phyloP scores from a whole-genome alignment of 768 basidiomycete species.

The Rhodosporidiobolus odoratus region DNA sequence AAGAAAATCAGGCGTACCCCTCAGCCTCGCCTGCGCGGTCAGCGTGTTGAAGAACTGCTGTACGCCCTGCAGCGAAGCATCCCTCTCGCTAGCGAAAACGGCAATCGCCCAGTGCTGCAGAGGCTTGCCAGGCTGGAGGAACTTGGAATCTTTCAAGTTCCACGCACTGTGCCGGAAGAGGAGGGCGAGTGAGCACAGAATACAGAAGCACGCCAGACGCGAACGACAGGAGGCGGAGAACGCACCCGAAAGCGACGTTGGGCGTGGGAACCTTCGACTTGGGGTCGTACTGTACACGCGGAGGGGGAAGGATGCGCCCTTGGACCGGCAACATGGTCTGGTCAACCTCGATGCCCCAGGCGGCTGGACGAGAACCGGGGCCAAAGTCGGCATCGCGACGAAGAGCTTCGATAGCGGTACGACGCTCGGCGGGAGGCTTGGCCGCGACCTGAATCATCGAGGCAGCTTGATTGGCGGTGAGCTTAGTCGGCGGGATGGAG shows the following conservation, averaged over 20 bases:
- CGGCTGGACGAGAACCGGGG: slow-evolving; percentile 1
- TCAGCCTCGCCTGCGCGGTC: neutral
- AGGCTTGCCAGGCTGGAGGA: slow-evolving; percentile 8
- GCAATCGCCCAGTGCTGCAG: slow-evolving; percentile 30
- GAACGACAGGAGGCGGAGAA: neutral
- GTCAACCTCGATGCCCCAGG: slow-evolving; percentile 26
- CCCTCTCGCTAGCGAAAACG: slow-evolving; percentile 1
- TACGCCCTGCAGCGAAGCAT: neutral
- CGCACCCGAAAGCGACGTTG: slow-evolving; percentile 12
- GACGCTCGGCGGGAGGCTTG: slow-evolving; percentile 27
- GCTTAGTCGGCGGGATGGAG: slow-evolving; percentile 21
- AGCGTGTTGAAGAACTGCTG: slow-evolving; percentile 4
- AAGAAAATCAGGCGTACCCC: neutral
- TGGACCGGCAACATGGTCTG: slow-evolving; percentile 6
- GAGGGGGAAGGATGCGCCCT: slow-evolving; percentile 15
- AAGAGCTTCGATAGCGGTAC: slow-evolving; percentile 19
- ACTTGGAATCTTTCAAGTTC: slow-evolving; percentile 24
- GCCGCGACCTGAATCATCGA: slow-evolving; percentile 30
- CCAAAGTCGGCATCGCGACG: slow-evolving; percentile 21
- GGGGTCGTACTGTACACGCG: slow-evolving; percentile 15
- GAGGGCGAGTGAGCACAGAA: neutral
- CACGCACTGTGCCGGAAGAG: slow-evolving; percentile 7
- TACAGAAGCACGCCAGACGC: too few relatives aligned
- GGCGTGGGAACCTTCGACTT: slow-evolving; percentile 1
- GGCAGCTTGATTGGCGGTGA: slow-evolving; percentile 17